These are phyloP conservation scores for Perilla frutescens DNA, from an alignment of 257 asterid genomes.

Conservation along the genomic window DNA sequence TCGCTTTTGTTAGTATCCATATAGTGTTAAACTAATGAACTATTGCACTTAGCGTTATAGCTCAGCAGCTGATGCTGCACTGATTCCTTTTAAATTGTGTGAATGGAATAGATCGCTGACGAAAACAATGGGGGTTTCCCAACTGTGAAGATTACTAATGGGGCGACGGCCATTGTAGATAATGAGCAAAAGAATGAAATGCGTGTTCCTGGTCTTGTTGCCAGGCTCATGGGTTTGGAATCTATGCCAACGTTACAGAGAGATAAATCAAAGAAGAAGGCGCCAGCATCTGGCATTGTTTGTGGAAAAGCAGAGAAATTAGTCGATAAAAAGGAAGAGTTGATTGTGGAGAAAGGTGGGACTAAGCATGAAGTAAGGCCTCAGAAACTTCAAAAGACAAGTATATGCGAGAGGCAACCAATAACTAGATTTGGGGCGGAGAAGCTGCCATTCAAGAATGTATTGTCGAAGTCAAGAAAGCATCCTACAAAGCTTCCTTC, in stretches of 20 bases:
- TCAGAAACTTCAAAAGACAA: constrained; percentile 86
- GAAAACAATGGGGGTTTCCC: constrained; percentile 97
- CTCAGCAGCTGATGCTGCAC: constrained; percentile 10
- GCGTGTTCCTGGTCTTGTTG: constrained; percentile 82
- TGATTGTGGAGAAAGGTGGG: constrained; percentile 51
- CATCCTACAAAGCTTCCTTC: constrained; percentile 64
- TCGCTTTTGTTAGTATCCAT: not conserved
- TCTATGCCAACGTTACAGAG: constrained; percentile 69
- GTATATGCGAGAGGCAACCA: constrained; percentile 56
- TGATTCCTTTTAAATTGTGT: constrained; percentile 27
- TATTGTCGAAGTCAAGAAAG: constrained; percentile 66
- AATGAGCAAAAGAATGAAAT: constrained; percentile 52
- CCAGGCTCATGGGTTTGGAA: constrained; percentile 97
- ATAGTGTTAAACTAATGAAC: constrained; percentile 6
- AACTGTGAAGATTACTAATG: constrained; percentile 45
- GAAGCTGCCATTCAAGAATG: constrained; percentile 65
- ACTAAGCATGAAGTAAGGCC: constrained; percentile 71
- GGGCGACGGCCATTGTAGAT: constrained; percentile 34
- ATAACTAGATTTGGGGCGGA: constrained; percentile 64
- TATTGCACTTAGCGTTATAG: not conserved
- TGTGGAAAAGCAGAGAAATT: constrained; percentile 35
- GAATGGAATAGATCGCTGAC: constrained; percentile 75
- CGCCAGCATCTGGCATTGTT: constrained; percentile 36
- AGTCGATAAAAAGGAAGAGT: constrained; percentile 43
- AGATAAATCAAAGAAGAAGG: constrained; percentile 60